Evolutionary conservation across 2,329 filamentous ascomycete genomes (phyloP), one percentile per base, ranked within the genome.

Genomic region (Immersiporthe knoxdaviesiana): DNA sequence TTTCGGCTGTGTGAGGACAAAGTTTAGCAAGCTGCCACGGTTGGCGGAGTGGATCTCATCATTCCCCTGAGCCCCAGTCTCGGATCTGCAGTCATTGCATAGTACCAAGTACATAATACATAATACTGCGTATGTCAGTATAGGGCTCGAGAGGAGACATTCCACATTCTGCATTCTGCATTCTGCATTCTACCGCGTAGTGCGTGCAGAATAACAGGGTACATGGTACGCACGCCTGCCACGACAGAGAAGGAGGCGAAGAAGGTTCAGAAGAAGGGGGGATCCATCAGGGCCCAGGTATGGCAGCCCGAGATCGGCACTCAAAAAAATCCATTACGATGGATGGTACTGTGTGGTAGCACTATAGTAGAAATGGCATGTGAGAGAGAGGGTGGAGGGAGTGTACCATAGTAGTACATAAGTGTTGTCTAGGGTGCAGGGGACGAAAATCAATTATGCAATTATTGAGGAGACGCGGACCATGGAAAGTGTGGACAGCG

Each of bases 261-360:
- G n/a, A 21, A 18, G 16, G 54, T 58, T 44, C 39, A 18, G 27
- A 21, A 59, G 32, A 24, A n/a, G 21, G 56, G 11, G 21, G 30
- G 56, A 35, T 59, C 30, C 32, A 10, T 37, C 56, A 59, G 56
- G 56, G 56, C 30, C 8, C 10, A 35, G 27, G 27, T 6, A 21
- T 59, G 56, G 32, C 30, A 59, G 32, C 56, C 44, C 56, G 56
- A 59, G 32, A 24, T 59, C 56, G 56, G 56, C 56, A 37, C 2
- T 10, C 56, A 21, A 59, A 21, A 59, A 21, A 37, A 35, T n/a
- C 18, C 44, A 47, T 47, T 10, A 3, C 18, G 18, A n/a, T 47
- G 44, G 44, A 8, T n/a, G 18, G 18, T 47, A n/a, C 44, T 47
- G 44, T 56, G 27, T 54, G 10, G n/a, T 8, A 21, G 14, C 27